Conservation (phyloP, 169 alveolate species). For the Plasmodium vinckei region DNA sequence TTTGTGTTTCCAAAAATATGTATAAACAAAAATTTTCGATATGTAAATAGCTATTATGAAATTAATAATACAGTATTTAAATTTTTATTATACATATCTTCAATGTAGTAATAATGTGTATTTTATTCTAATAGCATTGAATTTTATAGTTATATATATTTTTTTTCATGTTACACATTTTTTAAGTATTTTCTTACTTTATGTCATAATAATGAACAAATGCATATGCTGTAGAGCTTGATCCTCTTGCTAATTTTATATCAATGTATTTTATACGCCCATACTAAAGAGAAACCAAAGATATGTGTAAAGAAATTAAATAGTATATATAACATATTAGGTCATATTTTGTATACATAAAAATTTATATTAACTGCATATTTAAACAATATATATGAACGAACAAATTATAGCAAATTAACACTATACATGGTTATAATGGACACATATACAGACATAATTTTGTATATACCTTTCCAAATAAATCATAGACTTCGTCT, state of each 20-base stretch:
- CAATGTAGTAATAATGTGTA: no score
- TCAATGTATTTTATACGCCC: slow-evolving; percentile 85
- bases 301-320: neutral
- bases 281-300: slow-evolving; percentile 74
- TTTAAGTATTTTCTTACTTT: slow-evolving; percentile 65
- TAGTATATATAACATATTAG: neutral
- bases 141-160: neutral
- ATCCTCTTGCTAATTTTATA: slow-evolving; percentile 78
- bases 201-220: slow-evolving; percentile 80
- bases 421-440: slow-evolving; percentile 1
- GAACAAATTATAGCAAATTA: slow-evolving; percentile 12
- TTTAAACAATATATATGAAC: slow-evolving; percentile 9
- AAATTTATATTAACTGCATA: neutral
- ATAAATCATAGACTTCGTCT: slow-evolving; percentile 80
- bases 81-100: no score
- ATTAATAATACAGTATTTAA: neutral
- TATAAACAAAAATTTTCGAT: slow-evolving; percentile 5
- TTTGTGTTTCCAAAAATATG: slow-evolving; percentile 31
- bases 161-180: slow-evolving; percentile 1
- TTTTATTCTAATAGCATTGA: no score
- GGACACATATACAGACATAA: slow-evolving; percentile 1
- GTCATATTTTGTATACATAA: slow-evolving; percentile 12
- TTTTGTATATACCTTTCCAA: slow-evolving; percentile 75
- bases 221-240: slow-evolving; percentile 80
- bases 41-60: slow-evolving; percentile 7